Conservation (phyloP, 2,329 filamentous ascomycete genomes). For the Myriosclerotinia duriaeana region DNA sequence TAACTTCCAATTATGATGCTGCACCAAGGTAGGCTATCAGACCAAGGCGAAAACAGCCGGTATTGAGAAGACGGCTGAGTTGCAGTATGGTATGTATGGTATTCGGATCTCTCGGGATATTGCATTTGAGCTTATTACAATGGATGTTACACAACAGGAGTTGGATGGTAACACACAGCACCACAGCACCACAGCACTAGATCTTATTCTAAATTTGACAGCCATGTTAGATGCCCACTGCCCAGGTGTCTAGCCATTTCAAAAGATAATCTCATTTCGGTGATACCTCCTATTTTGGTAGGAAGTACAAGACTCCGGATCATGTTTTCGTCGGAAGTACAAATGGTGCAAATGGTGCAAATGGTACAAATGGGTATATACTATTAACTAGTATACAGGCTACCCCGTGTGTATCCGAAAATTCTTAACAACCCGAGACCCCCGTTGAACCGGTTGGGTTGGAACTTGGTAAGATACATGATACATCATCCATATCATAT, state of each 20-base stretch:
- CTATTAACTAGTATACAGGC: too few species aligned
- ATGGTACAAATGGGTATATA: not conserved
- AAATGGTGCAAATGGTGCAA: not conserved
- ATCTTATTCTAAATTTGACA: not conserved
- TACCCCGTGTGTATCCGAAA: not conserved
- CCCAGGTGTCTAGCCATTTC: not conserved
- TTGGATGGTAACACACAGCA: not conserved
- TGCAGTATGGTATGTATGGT: not conserved
- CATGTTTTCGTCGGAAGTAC: not conserved
- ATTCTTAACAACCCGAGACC: constrained; percentile 7
- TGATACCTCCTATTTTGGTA: not conserved
- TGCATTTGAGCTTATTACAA: not conserved
- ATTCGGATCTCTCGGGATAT: constrained; percentile 9
- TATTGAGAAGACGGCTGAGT: not conserved
- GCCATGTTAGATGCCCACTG: not conserved
- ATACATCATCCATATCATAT: too few species aligned
- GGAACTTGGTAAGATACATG: too few species aligned
- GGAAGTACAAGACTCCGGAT: not conserved
- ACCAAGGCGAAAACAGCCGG: not conserved
- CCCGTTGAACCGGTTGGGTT: not conserved
- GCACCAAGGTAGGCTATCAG: not conserved
- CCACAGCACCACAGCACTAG: not conserved
- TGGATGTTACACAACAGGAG: constrained; percentile 10
- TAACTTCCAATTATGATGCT: not conserved
- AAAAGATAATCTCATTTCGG: not conserved